A percentile compares a stretch with the other conserved stretches of the same genome.
Conservation (phyloP, 2,329 filamentous ascomycete species). For the Orbilia blumenaviensis region DNA sequence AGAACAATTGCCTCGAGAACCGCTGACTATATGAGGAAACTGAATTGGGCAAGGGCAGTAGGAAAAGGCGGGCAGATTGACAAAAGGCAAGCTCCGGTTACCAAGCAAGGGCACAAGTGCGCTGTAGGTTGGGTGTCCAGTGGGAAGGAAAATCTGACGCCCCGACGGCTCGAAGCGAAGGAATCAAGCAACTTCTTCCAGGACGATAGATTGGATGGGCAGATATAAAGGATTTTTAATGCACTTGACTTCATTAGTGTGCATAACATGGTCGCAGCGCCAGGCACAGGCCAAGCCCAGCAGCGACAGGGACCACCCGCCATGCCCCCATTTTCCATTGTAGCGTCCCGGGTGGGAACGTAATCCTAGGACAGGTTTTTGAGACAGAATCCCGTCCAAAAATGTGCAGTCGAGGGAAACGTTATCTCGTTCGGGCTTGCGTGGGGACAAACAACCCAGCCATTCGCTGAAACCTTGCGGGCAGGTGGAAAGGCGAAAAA, state of each 20-base stretch:
- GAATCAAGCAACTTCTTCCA: slow-evolving; percentile 13
- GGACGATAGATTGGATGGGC: slow-evolving; percentile 14
- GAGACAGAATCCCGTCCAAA: slow-evolving; percentile 25
- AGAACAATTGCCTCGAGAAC: neutral
- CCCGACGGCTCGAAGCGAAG: slow-evolving; percentile 42
- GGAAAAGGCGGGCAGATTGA: neutral
- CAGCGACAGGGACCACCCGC: slow-evolving; percentile 20
- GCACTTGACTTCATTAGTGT: slow-evolving; percentile 12
- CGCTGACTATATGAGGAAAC: neutral
- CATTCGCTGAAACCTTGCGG: slow-evolving; percentile 24
- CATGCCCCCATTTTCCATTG: neutral
- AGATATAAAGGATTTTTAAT: slow-evolving; percentile 38
- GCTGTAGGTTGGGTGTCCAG: slow-evolving; percentile 5
- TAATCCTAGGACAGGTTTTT: slow-evolving; percentile 7
- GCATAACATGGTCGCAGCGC: slow-evolving; percentile 26
- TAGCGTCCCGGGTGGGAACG: neutral
- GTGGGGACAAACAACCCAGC: slow-evolving; percentile 20
- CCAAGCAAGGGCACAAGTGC: slow-evolving; percentile 2
- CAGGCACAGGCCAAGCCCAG: slow-evolving; percentile 37
- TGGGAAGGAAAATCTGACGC: slow-evolving; percentile 19
- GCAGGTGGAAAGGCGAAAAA: slow-evolving; percentile 18
- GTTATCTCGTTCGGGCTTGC: slow-evolving; percentile 22
- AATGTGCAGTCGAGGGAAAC: slow-evolving; percentile 31
- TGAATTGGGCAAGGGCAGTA: neutral
- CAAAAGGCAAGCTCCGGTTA: slow-evolving; percentile 14